Evolutionary conservation across 1,139 yeast species (phyloP), one percentile per base, ranked within the genome.

Genomic region (Casaregolazyma suthepensis): DNA sequence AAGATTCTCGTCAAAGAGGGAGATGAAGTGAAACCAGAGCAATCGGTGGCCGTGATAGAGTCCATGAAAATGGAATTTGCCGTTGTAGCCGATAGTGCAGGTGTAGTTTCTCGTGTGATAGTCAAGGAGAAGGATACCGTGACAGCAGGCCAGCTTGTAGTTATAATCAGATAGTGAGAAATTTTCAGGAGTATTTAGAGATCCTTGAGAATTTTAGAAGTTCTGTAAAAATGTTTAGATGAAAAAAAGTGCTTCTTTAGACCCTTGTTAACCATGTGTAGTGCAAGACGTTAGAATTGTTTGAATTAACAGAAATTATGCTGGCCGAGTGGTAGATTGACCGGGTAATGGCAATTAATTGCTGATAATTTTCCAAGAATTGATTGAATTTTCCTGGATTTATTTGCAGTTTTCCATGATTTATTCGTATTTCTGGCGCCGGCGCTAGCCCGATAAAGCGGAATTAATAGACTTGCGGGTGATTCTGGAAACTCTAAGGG

Each of bases 1-100:
- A 6, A 56, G 54, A 6, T 56, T 54, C 31, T 57, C 53, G 20
- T 51, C 48, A 1, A 57, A 59, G 18, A 57, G 48, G 48, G 50
- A 49, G n/a, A 35, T 35, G 17, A 35, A 35, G 40, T 35, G 17
- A 15, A 35, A 15, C 40, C 40, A 5, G 40, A 35, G 40, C 40
- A 35, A 13, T 6, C 40, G 2, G 40, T 35, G 40, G 40, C 40
- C 5, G 5, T 35, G 17, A 35, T 35, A 35, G 40, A 35, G 17
- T 35, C 40, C 3, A 35, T 35, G 40, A 35, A 35, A 35, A 35
- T 35, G 40, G 40, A 35, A 35, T 35, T 35, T 35, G 40, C 40
- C 17, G 17, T 35, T 13, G 40, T 35, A 6, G 40, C 40, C 40
- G 40, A 15, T 15, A 35, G 7, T 35, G 15, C 17, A 13, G 40